A percentile compares a stretch with the other conserved stretches of the same genome.
Conservation (phyloP, 768 basidiomycete species). For the Auriculariales sp. region DNA sequence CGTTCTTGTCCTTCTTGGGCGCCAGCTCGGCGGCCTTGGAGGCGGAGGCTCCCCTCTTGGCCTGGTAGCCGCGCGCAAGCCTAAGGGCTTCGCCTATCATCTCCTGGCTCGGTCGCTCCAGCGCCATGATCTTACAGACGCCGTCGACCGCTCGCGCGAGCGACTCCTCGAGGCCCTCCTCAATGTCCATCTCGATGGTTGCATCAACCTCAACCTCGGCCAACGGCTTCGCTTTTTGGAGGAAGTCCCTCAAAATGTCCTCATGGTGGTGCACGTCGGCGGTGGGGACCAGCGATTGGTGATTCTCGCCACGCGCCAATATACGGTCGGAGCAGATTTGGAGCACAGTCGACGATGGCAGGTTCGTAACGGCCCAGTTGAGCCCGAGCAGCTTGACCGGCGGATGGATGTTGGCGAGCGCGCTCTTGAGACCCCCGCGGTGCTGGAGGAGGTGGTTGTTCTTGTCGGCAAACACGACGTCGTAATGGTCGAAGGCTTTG, state of each 20-base stretch:
- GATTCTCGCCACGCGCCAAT: slow-evolving; percentile 59
- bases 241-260: slow-evolving; percentile 68
- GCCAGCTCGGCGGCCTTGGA: slow-evolving; percentile 16
- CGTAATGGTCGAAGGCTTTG: slow-evolving; percentile 39
- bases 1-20: slow-evolving; percentile 20
- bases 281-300: slow-evolving; percentile 63
- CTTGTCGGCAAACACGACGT: slow-evolving; percentile 91
- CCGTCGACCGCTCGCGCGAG: slow-evolving; percentile 46
- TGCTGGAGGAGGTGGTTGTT: slow-evolving; percentile 86
- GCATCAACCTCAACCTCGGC: slow-evolving; percentile 47
- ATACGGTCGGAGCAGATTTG: slow-evolving; percentile 71
- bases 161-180: slow-evolving; percentile 37
- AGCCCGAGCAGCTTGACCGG: slow-evolving; percentile 69
- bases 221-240: slow-evolving; percentile 49
- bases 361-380: slow-evolving; percentile 51
- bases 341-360: slow-evolving; percentile 45
- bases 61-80: slow-evolving; percentile 25
- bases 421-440: slow-evolving; percentile 51
- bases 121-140: slow-evolving; percentile 36
- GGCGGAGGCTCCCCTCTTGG: too few species aligned
- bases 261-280: slow-evolving; percentile 45
- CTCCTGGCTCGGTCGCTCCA: slow-evolving; percentile 38
- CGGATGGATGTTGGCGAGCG: slow-evolving; percentile 26
- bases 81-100: slow-evolving; percentile 36
- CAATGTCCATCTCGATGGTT: slow-evolving; percentile 50